These are phyloP conservation scores for Solanum chilense DNA, from an alignment of 257 asterid genomes.

Conservation along the genomic window DNA sequence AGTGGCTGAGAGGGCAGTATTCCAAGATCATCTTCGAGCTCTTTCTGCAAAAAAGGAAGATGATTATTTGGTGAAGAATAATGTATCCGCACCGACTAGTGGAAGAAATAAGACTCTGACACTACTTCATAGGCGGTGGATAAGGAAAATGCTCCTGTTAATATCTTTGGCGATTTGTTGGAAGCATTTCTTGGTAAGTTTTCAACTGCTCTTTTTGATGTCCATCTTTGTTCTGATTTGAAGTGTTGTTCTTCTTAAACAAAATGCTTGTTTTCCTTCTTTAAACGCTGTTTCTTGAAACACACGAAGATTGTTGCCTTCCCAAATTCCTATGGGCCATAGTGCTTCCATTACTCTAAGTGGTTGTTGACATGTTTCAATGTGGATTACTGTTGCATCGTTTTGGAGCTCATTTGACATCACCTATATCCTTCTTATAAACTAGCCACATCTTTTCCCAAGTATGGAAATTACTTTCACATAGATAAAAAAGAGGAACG, in stretches of 20 bases:
- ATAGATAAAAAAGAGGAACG: neutral
- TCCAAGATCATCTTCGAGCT: constrained; percentile 47
- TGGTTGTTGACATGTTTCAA: neutral
- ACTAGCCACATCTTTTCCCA: neutral
- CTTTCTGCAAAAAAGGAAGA: constrained; percentile 76
- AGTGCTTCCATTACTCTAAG: neutral
- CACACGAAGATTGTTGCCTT: neutral
- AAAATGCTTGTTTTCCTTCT: neutral
- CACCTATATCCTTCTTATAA: neutral
- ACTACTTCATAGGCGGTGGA: constrained; percentile 27
- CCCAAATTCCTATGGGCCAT: neutral
- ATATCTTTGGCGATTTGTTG: constrained; percentile 40
- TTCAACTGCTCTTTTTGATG: neutral
- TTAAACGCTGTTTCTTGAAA: neutral
- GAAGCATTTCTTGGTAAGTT: constrained; percentile 59
- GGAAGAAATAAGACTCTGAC: neutral
- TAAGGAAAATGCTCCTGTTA: constrained; percentile 45
- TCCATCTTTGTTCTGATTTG: neutral
- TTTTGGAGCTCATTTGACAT: neutral
- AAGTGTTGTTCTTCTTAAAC: neutral
- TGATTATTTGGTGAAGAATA: constrained; percentile 24
- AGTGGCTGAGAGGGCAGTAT: constrained; percentile 57
- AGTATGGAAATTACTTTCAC: neutral
- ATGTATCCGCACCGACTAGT: constrained; percentile 2
- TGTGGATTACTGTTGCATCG: neutral